Evolutionary conservation across 129 eudicot species (phyloP), one percentile per base, ranked within the genome.

Genomic region (Ambrosia artemisiifolia): DNA sequence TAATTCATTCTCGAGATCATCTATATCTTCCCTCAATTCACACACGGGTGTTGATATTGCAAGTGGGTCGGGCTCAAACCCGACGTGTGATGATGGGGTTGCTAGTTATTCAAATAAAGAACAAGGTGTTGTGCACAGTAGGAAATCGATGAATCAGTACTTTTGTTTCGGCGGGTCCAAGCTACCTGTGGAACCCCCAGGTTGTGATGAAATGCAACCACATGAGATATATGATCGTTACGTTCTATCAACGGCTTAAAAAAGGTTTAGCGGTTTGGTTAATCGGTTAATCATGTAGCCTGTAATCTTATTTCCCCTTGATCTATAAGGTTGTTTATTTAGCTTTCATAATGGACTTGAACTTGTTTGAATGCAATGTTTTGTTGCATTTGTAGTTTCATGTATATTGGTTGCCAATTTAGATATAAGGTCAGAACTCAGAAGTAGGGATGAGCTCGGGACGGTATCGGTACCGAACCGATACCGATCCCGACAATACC

Each of bases 121-220:
- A 74, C 86, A 76, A 11, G 82, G 69, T 8, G 75, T 77, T 36
- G 72, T 67, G 55, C 76, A 65, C 67, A 85, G 61, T 48, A 85
- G 84, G 85, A 87, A 71, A 68, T 70, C 82, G 63, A 63, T 88
- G 83, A 83, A 86, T 72, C 93, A 75, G 72, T 80, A 70, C 75
- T 80, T 92, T 12, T 89, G 95, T 75, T 92, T 87, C 62, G 91
- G 95, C 34, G 91, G 79, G 34, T 73, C 85, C 0, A 74, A 64
- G 11, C 65, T 66, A 46, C 67, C 66, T 2, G 60, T 63, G 49
- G 83, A 78, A 73, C 61, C 80, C 1, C 11, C 74, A 4, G 38
- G 54, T 9, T 67, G 70, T n/a, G 81, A 71, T 32, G 69, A 62
- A 44, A 66, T 63, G 77, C 75, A 73, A 69, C 80, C 76, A 36